A percentile compares a stretch with the other conserved stretches of the same genome.
phyloP scores from a whole-genome alignment of 169 alveolate genomes.

The Cryptosporidium ubiquitum region DNA sequence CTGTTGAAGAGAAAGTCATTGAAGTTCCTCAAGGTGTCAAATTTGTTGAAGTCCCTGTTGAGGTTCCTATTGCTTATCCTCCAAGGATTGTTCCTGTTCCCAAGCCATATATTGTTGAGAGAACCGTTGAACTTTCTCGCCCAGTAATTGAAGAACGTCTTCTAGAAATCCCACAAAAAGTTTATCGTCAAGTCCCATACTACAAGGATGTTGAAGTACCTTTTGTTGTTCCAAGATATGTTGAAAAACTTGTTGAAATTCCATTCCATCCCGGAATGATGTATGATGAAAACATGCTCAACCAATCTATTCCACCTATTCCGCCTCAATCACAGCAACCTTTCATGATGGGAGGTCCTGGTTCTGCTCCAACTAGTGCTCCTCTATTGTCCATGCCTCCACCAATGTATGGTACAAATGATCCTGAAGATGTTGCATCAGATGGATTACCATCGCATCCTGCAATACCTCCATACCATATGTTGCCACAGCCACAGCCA shows the following conservation, averaged over 20 bases:
- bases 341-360: constrained; percentile 48
- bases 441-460: constrained; percentile 74
- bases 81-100: constrained; percentile 86
- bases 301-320: constrained; percentile 58
- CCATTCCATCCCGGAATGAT: constrained; percentile 83
- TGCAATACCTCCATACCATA: constrained; percentile 72
- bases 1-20: constrained; percentile 86
- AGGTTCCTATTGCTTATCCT: constrained; percentile 87
- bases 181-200: constrained; percentile 84
- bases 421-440: constrained; percentile 61
- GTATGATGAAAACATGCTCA: constrained; percentile 58
- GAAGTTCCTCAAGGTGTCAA: constrained; percentile 89
- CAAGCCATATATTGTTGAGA: constrained; percentile 83
- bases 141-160: constrained; percentile 83
- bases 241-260: constrained; percentile 84
- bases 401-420: constrained; percentile 59
- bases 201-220: constrained; percentile 87
- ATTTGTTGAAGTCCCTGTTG: constrained; percentile 88
- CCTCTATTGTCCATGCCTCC: constrained; percentile 71
- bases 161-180: constrained; percentile 86
- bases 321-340: constrained; percentile 68
- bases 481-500: constrained; percentile 70
- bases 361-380: constrained; percentile 73
- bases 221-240: constrained; percentile 86
- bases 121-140: constrained; percentile 84